Evolutionary conservation across 805 yeast species (phyloP).

Genomic region (Suhomyces faveliae): DNA sequence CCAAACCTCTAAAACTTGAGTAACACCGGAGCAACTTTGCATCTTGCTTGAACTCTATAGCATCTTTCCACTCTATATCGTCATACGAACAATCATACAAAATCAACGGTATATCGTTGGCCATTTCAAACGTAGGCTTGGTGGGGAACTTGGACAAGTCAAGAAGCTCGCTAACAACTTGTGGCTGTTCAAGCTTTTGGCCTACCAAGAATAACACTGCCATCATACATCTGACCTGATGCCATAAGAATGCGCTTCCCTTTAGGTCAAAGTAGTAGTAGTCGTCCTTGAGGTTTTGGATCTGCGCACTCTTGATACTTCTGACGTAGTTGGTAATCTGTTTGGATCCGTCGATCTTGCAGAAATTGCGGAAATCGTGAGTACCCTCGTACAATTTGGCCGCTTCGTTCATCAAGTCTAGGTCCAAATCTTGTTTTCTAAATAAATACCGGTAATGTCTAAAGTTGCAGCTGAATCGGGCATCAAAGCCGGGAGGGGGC

Average conservation of each 20-base stretch:
- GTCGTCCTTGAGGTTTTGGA: slow-evolving; percentile 41
- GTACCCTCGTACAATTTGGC: slow-evolving; percentile 63
- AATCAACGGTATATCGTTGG: slow-evolving; percentile 83
- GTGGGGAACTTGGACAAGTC: slow-evolving; percentile 56
- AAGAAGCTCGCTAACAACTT: slow-evolving; percentile 56
- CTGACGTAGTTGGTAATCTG: slow-evolving; percentile 82
- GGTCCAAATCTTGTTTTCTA: slow-evolving; percentile 50
- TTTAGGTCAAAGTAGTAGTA: slow-evolving; percentile 69
- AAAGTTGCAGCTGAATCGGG: slow-evolving; percentile 83
- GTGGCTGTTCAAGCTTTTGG: slow-evolving; percentile 65
- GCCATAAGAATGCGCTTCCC: slow-evolving; percentile 95
- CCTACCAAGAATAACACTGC: slow-evolving; percentile 81
- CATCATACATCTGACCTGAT: slow-evolving; percentile 95
- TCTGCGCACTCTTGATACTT: slow-evolving; percentile 52
- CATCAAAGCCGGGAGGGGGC: slow-evolving; percentile 83
- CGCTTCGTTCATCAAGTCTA: slow-evolving; percentile 67
- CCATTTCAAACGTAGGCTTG: slow-evolving; percentile 84
- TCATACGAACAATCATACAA: slow-evolving; percentile 81
- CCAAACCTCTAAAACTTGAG: slow-evolving; percentile 46
- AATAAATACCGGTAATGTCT: slow-evolving; percentile 88
- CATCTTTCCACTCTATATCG: slow-evolving; percentile 63
- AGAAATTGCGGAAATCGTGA: slow-evolving; percentile 91
- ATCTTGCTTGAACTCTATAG: slow-evolving; percentile 22
- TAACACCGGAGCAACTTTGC: slow-evolving; percentile 42
- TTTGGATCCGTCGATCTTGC: slow-evolving; percentile 91